phyloP scores from a whole-genome alignment of 192 early-diverging fungal species.

The Chytriomyces confervae region DNA sequence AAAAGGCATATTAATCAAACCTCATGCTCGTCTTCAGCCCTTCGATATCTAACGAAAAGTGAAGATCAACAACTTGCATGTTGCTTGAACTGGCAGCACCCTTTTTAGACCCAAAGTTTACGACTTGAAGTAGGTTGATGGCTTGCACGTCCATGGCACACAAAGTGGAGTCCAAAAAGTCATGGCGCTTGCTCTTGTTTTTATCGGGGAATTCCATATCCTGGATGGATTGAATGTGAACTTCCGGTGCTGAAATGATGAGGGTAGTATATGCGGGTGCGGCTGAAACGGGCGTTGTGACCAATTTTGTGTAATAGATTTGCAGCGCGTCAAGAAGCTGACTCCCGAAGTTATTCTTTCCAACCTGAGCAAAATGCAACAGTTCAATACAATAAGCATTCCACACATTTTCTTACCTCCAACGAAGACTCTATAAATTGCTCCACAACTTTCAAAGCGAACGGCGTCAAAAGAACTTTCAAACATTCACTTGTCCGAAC shows the following conservation, averaged over 20 bases:
- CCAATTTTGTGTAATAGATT: constrained; percentile 63
- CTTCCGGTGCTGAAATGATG: constrained; percentile 57
- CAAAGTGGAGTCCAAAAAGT: constrained; percentile 62
- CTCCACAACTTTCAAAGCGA: constrained; percentile 71
- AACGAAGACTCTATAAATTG: constrained; percentile 59
- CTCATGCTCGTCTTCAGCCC: constrained; percentile 50
- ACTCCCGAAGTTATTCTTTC: constrained; percentile 34
- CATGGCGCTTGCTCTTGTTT: constrained; percentile 58
- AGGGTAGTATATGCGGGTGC: constrained; percentile 59
- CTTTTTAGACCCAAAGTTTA: constrained; percentile 57
- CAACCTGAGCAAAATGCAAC: neutral
- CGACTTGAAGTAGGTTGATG: constrained; percentile 50
- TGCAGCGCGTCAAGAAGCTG: constrained; percentile 68
- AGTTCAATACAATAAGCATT: constrained; percentile 12
- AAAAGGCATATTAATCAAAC: constrained; percentile 52
- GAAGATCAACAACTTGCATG: constrained; percentile 39
- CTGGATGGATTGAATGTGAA: constrained; percentile 73
- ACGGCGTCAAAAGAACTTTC: constrained; percentile 69
- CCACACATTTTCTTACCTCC: neutral
- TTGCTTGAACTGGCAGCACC: constrained; percentile 38
- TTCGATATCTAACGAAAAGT: constrained; percentile 28
- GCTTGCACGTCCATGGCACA: constrained; percentile 66
- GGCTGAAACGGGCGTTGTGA: constrained; percentile 58
- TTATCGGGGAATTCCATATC: constrained; percentile 66
- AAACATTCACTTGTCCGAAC: constrained; percentile 20